phyloP scores from a whole-genome alignment of 2,329 filamentous ascomycete species.

The Emergomyces africanus region DNA sequence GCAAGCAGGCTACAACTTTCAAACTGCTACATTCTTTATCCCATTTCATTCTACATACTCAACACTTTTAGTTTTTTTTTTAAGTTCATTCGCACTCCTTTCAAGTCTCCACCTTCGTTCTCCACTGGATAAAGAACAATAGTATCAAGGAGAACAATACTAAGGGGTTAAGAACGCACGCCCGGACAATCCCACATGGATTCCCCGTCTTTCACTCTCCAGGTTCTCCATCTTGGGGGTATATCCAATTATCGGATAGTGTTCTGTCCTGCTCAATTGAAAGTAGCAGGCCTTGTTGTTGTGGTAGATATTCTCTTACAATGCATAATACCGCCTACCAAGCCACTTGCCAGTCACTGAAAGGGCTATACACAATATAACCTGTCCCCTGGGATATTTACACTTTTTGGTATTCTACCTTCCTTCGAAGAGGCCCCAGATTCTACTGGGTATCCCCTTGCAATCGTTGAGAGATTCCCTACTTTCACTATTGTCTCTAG shows the following conservation, averaged over 20 bases:
- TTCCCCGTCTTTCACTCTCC: background rate
- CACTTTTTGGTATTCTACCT: background rate
- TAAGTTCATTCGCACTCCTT: background rate
- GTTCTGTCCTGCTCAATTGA: background rate
- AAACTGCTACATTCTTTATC: background rate
- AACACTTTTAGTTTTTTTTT: background rate
- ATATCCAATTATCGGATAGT: background rate
- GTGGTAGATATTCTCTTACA: background rate
- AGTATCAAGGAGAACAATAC: background rate
- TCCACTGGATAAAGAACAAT: background rate
- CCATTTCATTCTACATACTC: background rate
- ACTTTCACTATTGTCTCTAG: background rate
- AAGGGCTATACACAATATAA: background rate
- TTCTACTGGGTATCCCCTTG: background rate
- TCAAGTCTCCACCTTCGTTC: background rate
- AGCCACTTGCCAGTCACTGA: background rate
- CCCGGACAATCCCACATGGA: background rate
- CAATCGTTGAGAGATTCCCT: background rate
- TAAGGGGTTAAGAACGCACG: background rate
- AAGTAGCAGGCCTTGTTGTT: background rate
- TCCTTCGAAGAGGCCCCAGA: background rate
- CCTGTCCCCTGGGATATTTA: background rate
- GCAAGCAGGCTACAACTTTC: background rate
- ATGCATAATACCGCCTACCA: background rate
- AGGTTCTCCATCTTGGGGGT: background rate